Conservation (phyloP, 495 filamentous ascomycete species). For the Corynascus novoguineensis region DNA sequence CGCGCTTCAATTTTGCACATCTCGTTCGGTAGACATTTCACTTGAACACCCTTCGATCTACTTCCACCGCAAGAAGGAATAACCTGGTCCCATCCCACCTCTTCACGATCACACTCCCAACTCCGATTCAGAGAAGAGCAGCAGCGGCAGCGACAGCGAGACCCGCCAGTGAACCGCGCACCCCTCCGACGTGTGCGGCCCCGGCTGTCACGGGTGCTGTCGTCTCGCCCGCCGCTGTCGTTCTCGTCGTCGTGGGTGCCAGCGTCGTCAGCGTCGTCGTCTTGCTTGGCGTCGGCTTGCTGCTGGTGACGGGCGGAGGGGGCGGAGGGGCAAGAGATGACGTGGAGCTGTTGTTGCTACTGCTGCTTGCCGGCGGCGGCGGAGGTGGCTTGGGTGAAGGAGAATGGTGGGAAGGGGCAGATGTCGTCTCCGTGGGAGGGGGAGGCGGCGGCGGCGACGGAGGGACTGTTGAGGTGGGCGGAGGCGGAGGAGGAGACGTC, state of each 20-base stretch:
- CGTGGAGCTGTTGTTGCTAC: background rate
- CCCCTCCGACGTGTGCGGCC: conserved; percentile 32
- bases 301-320: conserved; percentile 11
- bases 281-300: conserved; percentile 8
- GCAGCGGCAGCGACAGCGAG: conserved; percentile 30
- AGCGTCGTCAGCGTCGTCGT: too few relatives aligned
- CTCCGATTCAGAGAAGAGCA: too few relatives aligned
- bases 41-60: too few relatives aligned
- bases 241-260: too few relatives aligned
- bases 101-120: too few relatives aligned
- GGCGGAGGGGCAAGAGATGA: conserved; percentile 20
- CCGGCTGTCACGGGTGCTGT: too few relatives aligned
- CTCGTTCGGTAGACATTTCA: too few relatives aligned
- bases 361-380: conserved; percentile 12
- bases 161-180: conserved; percentile 32
- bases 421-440: conserved; percentile 10
- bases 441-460: conserved; percentile 13
- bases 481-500: conserved; percentile 12
- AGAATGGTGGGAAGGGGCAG: conserved; percentile 13
- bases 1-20: too few relatives aligned
- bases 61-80: too few relatives aligned
- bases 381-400: conserved; percentile 10
- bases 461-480: conserved; percentile 9
- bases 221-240: too few relatives aligned
- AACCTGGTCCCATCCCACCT: too few relatives aligned